These are phyloP conservation scores for Coleophoma eucalyptorum DNA, from an alignment of 2,329 filamentous ascomycete genomes.

Conservation along the genomic window DNA sequence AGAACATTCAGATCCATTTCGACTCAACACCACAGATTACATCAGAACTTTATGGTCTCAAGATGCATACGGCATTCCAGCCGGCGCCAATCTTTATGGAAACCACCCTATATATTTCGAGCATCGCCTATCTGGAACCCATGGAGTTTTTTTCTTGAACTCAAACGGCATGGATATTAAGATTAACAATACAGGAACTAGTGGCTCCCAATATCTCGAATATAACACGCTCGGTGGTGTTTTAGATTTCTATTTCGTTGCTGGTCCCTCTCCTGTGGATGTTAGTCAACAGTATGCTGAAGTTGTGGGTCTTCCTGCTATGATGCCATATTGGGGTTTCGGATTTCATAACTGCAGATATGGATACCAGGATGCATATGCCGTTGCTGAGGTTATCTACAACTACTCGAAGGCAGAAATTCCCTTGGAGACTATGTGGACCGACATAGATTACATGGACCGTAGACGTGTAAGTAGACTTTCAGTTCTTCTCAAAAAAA, in stretches of 20 bases:
- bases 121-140: constrained; percentile 49
- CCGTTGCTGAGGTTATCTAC: constrained; percentile 62
- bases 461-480: constrained; percentile 33
- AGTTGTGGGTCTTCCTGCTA: constrained; percentile 51
- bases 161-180: constrained; percentile 76
- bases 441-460: constrained; percentile 60
- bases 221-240: constrained; percentile 78
- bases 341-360: constrained; percentile 63
- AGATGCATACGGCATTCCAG: constrained; percentile 53
- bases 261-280: constrained; percentile 53
- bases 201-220: constrained; percentile 61
- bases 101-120: constrained; percentile 63
- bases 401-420: constrained; percentile 65
- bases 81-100: constrained; percentile 57
- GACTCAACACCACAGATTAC: constrained; percentile 55
- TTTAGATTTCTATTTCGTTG: constrained; percentile 66
- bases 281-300: constrained; percentile 57
- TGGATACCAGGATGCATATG: constrained; percentile 58
- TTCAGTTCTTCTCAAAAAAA: background rate
- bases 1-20: constrained; percentile 58
- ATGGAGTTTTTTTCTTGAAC: constrained; percentile 69
- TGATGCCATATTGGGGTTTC: constrained; percentile 63
- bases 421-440: constrained; percentile 68
- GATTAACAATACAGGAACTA: constrained; percentile 55
- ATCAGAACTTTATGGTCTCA: constrained; percentile 59